phyloP scores from a whole-genome alignment of 2,329 filamentous ascomycete species.

The Colletotrichum sublineola region DNA sequence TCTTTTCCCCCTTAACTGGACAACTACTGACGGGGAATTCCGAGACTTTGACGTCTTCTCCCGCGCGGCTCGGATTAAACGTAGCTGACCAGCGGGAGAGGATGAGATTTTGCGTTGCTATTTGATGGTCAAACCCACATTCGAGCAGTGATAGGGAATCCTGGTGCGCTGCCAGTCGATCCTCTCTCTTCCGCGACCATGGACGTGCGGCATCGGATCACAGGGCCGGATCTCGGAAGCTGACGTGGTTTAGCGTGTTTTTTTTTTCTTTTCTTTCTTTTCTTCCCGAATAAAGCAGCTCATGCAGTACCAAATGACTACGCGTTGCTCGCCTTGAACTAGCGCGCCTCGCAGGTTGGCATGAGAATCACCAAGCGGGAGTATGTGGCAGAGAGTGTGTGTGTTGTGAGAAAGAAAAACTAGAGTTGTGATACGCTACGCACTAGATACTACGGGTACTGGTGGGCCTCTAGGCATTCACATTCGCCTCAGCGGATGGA shows the following conservation, averaged over 20 bases:
- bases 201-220: slow-evolving; percentile 3
- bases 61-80: not conserved
- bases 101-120: not conserved
- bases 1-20: not conserved
- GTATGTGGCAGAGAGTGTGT: too few relatives aligned
- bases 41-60: not conserved
- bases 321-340: not conserved
- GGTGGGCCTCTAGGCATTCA: too few relatives aligned
- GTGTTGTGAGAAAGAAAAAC: too few relatives aligned
- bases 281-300: not conserved
- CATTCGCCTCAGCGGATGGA: not conserved
- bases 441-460: not conserved
- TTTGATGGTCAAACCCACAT: not conserved
- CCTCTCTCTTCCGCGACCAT: too few relatives aligned
- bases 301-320: not conserved
- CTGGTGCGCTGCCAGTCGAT: not conserved
- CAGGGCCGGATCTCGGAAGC: slow-evolving; percentile 16
- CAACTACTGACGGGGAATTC: not conserved
- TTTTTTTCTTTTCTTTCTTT: not conserved
- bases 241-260: not conserved
- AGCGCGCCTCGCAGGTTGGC: slow-evolving; percentile 1
- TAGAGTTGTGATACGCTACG: not conserved
- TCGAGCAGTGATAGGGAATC: not conserved
- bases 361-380: not conserved
- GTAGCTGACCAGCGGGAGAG: not conserved